phyloP scores from a whole-genome alignment of 169 alveolate species.

The Cryptosporidium sp. region DNA sequence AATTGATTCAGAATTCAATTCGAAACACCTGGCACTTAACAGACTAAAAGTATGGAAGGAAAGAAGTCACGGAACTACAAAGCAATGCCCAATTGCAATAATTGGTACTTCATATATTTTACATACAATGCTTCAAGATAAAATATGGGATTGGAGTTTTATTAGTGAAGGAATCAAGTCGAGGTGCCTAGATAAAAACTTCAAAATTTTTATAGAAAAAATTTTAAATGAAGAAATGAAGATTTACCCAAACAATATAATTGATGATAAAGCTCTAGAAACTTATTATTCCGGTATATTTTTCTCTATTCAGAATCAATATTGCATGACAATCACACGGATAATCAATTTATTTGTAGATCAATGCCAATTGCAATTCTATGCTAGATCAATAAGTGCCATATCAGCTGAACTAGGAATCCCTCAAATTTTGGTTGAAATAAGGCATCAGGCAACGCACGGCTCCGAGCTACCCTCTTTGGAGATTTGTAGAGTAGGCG shows the following conservation, averaged over 20 bases:
- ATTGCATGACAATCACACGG: conserved; percentile 37
- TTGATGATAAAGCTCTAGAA: neutral
- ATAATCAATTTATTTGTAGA: conserved; percentile 53
- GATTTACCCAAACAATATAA: neutral
- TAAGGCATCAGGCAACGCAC: conserved; percentile 67
- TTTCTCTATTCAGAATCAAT: conserved; percentile 40
- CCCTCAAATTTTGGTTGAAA: conserved; percentile 66
- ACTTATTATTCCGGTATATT: neutral
- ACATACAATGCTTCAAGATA: conserved; percentile 58
- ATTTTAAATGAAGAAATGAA: neutral
- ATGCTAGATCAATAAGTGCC: conserved; percentile 69
- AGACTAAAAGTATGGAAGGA: conserved; percentile 63
- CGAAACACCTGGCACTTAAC: conserved; percentile 47
- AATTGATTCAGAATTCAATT: conserved; percentile 16
- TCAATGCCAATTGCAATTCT: conserved; percentile 42
- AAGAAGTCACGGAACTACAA: conserved; percentile 38
- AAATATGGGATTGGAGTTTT: conserved; percentile 46
- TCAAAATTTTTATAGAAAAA: neutral
- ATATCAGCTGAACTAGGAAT: conserved; percentile 51
- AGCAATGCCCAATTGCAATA: conserved; percentile 65
- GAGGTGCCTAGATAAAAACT: neutral
- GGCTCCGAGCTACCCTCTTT: conserved; percentile 68
- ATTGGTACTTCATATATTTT: conserved; percentile 40
- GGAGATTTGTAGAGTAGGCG: conserved; percentile 64
- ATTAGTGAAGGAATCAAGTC: conserved; percentile 39